These are phyloP conservation scores for Eragrostis nindensis DNA, from an alignment of 176 grass and related monocot genomes.

Conservation along the genomic window DNA sequence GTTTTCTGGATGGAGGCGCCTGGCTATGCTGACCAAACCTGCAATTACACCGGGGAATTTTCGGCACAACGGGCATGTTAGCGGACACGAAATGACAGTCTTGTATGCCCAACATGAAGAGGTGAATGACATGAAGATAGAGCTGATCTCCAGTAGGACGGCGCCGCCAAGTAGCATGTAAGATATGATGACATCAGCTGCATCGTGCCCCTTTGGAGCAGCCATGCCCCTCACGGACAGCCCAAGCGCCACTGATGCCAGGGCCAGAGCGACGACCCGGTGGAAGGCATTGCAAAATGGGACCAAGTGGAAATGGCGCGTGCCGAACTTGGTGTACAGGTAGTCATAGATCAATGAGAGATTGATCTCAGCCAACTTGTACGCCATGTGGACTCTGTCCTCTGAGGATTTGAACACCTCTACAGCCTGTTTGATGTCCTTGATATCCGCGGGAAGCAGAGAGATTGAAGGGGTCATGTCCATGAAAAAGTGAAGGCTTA, in stretches of 20 bases:
- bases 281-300: neutral
- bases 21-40: neutral
- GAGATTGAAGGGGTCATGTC: neutral
- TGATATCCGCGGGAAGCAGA: neutral
- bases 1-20: neutral
- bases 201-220: neutral
- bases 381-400: neutral
- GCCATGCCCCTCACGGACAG: neutral
- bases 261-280: neutral
- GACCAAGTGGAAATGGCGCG: neutral
- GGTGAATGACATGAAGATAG: conserved; percentile 15
- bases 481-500: neutral
- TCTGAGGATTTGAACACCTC: neutral
- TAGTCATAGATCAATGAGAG: no score
- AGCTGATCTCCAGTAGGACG: neutral
- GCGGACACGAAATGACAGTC: neutral
- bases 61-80: neutral
- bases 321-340: conserved; percentile 6
- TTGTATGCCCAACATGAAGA: conserved; percentile 10
- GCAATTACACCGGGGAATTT: neutral
- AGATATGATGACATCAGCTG: neutral
- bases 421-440: no score
- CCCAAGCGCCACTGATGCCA: neutral
- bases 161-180: neutral
- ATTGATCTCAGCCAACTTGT: neutral